Evolutionary conservation across 345 rosid genomes (phyloP), one percentile per base, ranked within the genome.

Genomic region (Jatropha curcas): DNA sequence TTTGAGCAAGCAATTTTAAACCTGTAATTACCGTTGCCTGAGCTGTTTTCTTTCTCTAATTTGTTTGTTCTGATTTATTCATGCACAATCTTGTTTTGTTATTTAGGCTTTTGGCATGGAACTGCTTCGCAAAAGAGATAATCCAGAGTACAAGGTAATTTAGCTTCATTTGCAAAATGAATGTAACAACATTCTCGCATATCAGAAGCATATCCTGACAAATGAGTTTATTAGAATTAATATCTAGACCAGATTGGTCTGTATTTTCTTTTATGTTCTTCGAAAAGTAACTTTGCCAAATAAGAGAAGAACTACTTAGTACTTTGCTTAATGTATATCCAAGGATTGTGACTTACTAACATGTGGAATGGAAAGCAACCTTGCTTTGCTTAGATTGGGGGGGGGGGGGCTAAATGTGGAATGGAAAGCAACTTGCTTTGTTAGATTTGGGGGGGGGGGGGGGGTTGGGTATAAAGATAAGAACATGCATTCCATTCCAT

Each of bases 61-160:
- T 27, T 75, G 27, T 28, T 33, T 51, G 19, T 58, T 35, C 16
- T 46, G 30, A 22, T 67, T 30, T 70, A 60, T 31, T 67, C 16
- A 12, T 71, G 46, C 43, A 46, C 67, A 43, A 22, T 70, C 62
- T 63, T 58, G 68, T 82, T 63, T 45, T 48, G 31, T 64, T 46
- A 63, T 71, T 45, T 67, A 95, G 99, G 98, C 98, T 73, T 93
- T 88, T 82, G 99, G 98, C 72, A 95, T 95, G 99, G 94, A 91
- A 79, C 99, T 95, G 83, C 92, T 95, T 52, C 92, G 93, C 37
- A 91, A 77, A 76, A 81, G 89, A 79, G 99, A 95, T 84, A 89
- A 88, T 79, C 96, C 99, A 51, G 92, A 92, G 65, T 87, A 95
- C 87, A 92, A 93, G 98, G 99, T 92, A 82, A 72, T 46, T 57